Percentiles rank a stretch among this genome's conserved stretches.
phyloP scores from a whole-genome alignment of 805 yeast genomes.

The Alloascoidea africana region DNA sequence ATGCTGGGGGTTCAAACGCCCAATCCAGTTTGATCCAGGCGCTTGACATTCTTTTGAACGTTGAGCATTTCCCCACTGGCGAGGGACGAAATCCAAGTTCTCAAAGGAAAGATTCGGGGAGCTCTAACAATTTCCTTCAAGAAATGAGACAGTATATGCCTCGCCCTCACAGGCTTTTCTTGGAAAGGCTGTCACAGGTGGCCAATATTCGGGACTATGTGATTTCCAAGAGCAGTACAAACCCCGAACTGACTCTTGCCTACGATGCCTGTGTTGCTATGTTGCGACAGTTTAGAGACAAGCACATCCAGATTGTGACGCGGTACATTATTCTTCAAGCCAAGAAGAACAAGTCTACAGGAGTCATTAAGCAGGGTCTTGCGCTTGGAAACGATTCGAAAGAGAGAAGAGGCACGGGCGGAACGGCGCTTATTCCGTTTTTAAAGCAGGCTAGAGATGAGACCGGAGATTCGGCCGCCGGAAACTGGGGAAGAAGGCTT shows the following conservation, averaged over 20 bases:
- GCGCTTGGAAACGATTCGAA: conserved; percentile 19
- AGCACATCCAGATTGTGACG: conserved; percentile 86
- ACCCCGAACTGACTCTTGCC: conserved; percentile 48
- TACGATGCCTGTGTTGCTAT: conserved; percentile 85
- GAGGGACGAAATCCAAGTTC: conserved; percentile 23
- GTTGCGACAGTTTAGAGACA: conserved; percentile 79
- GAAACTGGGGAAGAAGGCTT: conserved; percentile 71
- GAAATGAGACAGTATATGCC: conserved; percentile 93
- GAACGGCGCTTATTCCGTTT: conserved; percentile 82
- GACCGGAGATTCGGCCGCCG: conserved; percentile 88
- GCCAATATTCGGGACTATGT: conserved; percentile 58
- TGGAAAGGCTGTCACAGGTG: conserved; percentile 39
- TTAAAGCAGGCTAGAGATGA: conserved; percentile 93
- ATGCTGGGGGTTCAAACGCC: conserved; percentile 89
- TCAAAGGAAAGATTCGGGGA: conserved; percentile 1
- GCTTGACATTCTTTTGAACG: conserved; percentile 59
- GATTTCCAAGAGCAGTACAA: conserved; percentile 12
- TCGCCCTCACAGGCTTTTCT: conserved; percentile 62
- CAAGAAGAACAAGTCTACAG: conserved; percentile 34
- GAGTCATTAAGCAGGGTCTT: conserved; percentile 10
- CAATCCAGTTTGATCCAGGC: conserved; percentile 85
- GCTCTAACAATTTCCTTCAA: conserved; percentile 39
- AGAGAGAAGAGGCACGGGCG: conserved; percentile 80
- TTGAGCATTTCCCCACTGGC: conserved; percentile 72
- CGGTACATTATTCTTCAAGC: conserved; percentile 77